Conservation (phyloP, 345 rosid genomes). For the Aurinia saxatilis region DNA sequence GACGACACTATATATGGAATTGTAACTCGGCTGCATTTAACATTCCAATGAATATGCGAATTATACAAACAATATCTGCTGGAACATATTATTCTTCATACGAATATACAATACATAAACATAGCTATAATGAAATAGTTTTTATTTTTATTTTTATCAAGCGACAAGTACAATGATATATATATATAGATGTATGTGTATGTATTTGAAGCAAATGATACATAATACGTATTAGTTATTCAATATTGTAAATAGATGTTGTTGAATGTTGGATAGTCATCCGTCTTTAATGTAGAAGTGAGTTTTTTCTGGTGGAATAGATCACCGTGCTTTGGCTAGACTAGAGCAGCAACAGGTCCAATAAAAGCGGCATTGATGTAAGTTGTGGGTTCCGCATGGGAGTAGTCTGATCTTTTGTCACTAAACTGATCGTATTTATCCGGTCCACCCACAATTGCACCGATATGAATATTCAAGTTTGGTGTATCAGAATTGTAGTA, state of each 20-base stretch:
- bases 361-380: conserved; percentile 62
- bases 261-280: background rate
- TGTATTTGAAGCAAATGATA: background rate
- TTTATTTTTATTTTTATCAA: no score
- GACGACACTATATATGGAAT: no score
- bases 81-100: no score
- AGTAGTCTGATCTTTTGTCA: conserved; percentile 49
- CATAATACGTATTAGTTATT: background rate
- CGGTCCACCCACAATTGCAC: conserved; percentile 86
- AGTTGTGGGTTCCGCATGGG: conserved; percentile 65
- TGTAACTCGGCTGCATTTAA: no score
- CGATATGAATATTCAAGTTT: conserved; percentile 58
- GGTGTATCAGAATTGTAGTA: conserved; percentile 33
- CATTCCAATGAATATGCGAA: no score
- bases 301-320: background rate
- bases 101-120: no score
- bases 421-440: conserved; percentile 42
- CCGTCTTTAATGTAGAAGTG: background rate
- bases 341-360: conserved; percentile 48
- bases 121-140: no score
- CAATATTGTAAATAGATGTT: background rate
- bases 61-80: no score
- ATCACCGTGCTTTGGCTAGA: background rate
- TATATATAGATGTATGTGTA: background rate
- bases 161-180: background rate